Base-by-base conservation (phyloP, 2,329 filamentous ascomycete species). In the Acrocalymma vagum region DNA sequence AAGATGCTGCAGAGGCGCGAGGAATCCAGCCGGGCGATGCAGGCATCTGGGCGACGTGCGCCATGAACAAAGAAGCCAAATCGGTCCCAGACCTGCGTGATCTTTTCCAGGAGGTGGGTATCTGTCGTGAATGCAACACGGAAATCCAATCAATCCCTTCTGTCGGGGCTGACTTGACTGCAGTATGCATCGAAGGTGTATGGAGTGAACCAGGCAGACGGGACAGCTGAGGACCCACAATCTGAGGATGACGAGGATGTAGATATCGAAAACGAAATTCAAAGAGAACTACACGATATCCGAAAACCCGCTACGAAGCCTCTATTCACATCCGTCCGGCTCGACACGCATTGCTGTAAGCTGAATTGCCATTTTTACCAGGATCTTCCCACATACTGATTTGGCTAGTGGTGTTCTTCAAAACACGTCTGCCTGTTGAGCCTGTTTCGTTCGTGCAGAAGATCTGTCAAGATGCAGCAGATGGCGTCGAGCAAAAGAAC, bases 21-120 rank as follows among this genome's bases (percentile, higher is more conserved):
- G 54, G 54, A 22, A 77, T 91, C 31, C 81, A 88, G 54, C 75
- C 85, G 5, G 87, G 87, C 5, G 86, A 91, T 58, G 75, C 78
- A 36, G 88, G 88, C 5, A 84, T 93, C 43, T 93, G 87, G 87
- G 85, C 86, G 18, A 91, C 88, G 0, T 92, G 87, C 63, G 83
- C 86, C 35, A 81, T 86, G 62, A 82, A 82, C 51, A 86, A 87
- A 73, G 87, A 89, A 69, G 77, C 76, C 27, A 86, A 84, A 67
- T 86, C 87, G 10, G 79, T 87, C 3, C 74, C 78, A 33, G 88
- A 93, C 63, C 77, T 91, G 48, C 77, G 76, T 42, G 71, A 79
- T 43, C 71, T 91, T 15, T 87, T 90, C 58, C 78, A 85, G 28
- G 79, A 87, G 73, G 85, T 88, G 69, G 46, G 74, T 62, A n/a